phyloP scores from a whole-genome alignment of 2,329 filamentous ascomycete species.

The Chalaropsis thielavioides region DNA sequence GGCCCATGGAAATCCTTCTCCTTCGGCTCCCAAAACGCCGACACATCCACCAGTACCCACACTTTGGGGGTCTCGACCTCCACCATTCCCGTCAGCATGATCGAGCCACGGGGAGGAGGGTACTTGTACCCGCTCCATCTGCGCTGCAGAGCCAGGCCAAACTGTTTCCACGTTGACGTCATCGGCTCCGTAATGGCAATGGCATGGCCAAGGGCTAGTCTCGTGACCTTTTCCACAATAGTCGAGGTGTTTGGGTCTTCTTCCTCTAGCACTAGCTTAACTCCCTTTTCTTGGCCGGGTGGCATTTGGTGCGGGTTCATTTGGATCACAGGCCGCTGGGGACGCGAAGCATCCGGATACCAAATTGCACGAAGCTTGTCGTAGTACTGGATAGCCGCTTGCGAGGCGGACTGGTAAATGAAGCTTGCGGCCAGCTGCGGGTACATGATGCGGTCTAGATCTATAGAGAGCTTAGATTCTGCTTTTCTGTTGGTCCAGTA shows the following conservation, averaged over 20 bases:
- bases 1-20: conserved; percentile 26
- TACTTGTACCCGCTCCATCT: conserved; percentile 27
- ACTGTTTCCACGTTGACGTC: conserved; percentile 16
- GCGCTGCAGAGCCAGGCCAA: conserved; percentile 20
- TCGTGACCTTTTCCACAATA: conserved; percentile 17
- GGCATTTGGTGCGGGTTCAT: conserved; percentile 7
- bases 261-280: conserved; percentile 14
- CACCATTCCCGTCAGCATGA: conserved; percentile 33
- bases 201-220: conserved; percentile 18
- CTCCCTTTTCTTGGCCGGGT: background rate
- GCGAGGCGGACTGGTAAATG: conserved; percentile 6
- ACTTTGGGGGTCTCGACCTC: conserved; percentile 29
- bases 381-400: background rate
- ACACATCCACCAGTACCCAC: conserved; percentile 31
- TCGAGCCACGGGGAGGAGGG: conserved; percentile 32
- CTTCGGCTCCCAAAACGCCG: conserved; percentile 37
- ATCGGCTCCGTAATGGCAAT: conserved; percentile 19
- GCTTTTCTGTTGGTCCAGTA: conserved; percentile 15
- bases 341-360: conserved; percentile 11
- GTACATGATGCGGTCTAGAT: conserved; percentile 16
- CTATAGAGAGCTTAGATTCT: conserved; percentile 11
- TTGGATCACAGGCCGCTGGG: conserved; percentile 11
- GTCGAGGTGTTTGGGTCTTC: conserved; percentile 8
- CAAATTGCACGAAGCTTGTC: conserved; percentile 13
- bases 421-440: conserved; percentile 15